These are phyloP conservation scores for Monascus purpureus DNA, from an alignment of 495 filamentous ascomycete genomes.

Conservation along the genomic window DNA sequence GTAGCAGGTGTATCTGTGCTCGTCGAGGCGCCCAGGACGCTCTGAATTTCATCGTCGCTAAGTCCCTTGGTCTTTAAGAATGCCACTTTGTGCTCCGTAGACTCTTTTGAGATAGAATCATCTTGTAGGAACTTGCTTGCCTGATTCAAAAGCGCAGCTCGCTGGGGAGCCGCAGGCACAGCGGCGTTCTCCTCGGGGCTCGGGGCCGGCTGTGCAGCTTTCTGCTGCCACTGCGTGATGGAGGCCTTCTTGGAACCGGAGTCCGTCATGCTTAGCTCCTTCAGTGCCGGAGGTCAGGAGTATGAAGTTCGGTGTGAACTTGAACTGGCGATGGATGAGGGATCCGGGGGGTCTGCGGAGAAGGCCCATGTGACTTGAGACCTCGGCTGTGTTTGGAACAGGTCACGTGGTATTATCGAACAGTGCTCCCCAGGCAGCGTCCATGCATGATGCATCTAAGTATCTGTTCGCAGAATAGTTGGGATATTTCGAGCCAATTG, in stretches of 20 bases:
- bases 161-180: background rate
- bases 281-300: background rate
- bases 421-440: too few relatives aligned
- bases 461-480: too few relatives aligned
- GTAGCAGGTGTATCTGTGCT: constrained; percentile 11
- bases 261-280: constrained; percentile 20
- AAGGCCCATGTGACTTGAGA: background rate
- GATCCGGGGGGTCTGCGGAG: background rate
- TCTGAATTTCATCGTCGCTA: constrained; percentile 48
- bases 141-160: constrained; percentile 46
- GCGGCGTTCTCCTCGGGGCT: constrained; percentile 7
- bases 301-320: background rate
- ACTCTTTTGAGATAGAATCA: constrained; percentile 54
- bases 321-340: too few relatives aligned
- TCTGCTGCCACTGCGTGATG: constrained; percentile 36
- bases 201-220: constrained; percentile 6
- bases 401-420: too few relatives aligned
- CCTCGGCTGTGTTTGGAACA: too few relatives aligned
- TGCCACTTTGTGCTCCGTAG: constrained; percentile 55
- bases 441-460: too few relatives aligned
- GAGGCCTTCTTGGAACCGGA: constrained; percentile 18
- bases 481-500: too few relatives aligned
- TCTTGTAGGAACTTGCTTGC: constrained; percentile 71
- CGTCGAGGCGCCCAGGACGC: constrained; percentile 40
- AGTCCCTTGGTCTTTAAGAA: constrained; percentile 78